Conservation (phyloP, 2,329 filamentous ascomycete genomes). For the Remersonia thermophila region DNA sequence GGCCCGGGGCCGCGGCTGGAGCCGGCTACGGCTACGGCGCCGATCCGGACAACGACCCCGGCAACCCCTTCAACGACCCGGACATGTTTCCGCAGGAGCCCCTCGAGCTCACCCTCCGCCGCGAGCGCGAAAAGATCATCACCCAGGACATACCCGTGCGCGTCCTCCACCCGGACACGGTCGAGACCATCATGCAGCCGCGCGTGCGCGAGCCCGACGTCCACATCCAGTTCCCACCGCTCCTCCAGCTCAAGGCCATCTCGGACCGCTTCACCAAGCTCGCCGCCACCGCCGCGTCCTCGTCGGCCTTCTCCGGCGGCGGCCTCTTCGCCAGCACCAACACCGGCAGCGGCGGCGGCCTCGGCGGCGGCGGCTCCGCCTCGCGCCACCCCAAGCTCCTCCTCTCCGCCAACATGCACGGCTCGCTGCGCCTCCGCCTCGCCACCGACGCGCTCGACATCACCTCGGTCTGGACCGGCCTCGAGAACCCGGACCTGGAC, state of each 20-base stretch:
- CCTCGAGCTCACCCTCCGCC: conserved; percentile 43
- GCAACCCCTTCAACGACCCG: conserved; percentile 25
- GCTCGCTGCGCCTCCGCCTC: conserved; percentile 66
- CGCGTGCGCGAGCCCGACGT: conserved; percentile 84
- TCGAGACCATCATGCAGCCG: conserved; percentile 92
- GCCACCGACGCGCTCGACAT: conserved; percentile 76
- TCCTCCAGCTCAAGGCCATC: conserved; percentile 83
- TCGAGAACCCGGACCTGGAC: conserved; percentile 81
- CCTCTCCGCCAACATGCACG: conserved; percentile 89
- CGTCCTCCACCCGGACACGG: conserved; percentile 68
- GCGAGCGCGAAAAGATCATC: conserved; percentile 80
- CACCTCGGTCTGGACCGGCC: conserved; percentile 69
- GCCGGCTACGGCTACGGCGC: conserved; percentile 26
- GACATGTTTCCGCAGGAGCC: conserved; percentile 31
- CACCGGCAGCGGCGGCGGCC: conserved; percentile 2
- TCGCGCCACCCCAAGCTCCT: conserved; percentile 56
- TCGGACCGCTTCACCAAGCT: conserved; percentile 92
- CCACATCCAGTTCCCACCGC: conserved; percentile 76
- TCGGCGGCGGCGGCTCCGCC: background rate
- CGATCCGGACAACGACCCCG: conserved; percentile 24
- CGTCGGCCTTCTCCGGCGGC: conserved; percentile 17
- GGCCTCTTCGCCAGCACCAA: background rate
- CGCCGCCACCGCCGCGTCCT: conserved; percentile 32
- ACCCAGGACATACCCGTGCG: conserved; percentile 95
- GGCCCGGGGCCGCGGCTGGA: no score